Evolutionary conservation across 345 rosid species (phyloP).

Genomic region (Aquilaria malaccensis): DNA sequence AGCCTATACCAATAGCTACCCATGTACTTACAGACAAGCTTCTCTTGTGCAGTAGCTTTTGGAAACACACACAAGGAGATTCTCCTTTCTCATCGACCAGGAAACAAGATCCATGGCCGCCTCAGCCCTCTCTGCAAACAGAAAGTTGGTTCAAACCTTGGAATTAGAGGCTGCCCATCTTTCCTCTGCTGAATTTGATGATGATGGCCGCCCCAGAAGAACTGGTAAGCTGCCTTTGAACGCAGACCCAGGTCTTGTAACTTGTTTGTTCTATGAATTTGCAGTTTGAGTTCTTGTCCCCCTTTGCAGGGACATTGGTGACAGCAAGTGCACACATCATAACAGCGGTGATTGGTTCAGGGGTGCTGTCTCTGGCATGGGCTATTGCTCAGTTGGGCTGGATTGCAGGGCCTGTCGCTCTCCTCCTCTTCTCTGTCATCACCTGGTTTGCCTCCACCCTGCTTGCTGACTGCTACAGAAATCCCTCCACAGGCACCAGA

Average conservation of each 20-base stretch:
- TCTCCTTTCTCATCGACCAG: too few relatives aligned
- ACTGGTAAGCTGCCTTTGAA: conserved; percentile 15
- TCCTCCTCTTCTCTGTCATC: conserved; percentile 33
- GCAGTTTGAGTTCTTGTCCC: background rate
- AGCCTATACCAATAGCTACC: too few relatives aligned
- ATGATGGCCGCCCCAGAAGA: conserved; percentile 23
- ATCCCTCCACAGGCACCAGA: conserved; percentile 34
- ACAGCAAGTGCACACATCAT: conserved; percentile 53
- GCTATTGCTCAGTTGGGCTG: conserved; percentile 56
- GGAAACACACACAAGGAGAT: too few relatives aligned
- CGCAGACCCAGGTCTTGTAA: too few relatives aligned
- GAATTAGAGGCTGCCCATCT: background rate
- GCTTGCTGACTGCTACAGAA: conserved; percentile 36
- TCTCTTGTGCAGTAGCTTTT: too few relatives aligned
- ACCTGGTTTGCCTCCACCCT: conserved; percentile 37
- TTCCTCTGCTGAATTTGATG: conserved; percentile 10
- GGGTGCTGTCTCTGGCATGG: conserved; percentile 54
- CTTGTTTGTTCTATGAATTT: background rate
- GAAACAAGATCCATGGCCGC: too few relatives aligned
- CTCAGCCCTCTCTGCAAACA: background rate
- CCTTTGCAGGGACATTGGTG: conserved; percentile 20
- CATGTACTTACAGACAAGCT: too few relatives aligned
- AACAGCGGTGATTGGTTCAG: conserved; percentile 60
- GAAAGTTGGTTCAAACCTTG: background rate
- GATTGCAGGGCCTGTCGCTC: conserved; percentile 41